A percentile compares a stretch with the other conserved stretches of the same genome.
These are phyloP conservation scores for Phytopythium mirpurense DNA, from an alignment of 352 stramenopile species.

Conservation along the genomic window DNA sequence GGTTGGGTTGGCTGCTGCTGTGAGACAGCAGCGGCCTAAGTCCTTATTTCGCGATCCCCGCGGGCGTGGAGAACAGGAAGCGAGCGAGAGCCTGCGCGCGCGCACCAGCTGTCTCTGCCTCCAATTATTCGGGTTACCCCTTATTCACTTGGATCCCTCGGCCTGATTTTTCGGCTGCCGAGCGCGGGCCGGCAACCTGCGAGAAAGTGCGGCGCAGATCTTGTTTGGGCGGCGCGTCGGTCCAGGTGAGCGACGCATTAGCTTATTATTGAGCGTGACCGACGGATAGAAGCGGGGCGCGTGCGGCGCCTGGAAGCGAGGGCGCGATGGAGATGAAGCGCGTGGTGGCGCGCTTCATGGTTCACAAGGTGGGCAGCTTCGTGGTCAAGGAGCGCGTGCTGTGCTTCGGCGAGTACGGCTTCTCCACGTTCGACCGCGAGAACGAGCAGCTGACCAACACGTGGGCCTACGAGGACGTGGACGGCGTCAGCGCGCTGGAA, in stretches of 20 bases:
- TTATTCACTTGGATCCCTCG: neutral
- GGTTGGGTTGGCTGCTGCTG: too few relatives aligned
- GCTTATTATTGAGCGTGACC: neutral
- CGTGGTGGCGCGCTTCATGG: conserved; percentile 74
- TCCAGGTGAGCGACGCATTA: neutral
- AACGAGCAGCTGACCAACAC: conserved; percentile 71
- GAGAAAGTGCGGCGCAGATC: conserved; percentile 1
- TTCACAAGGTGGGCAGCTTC: conserved; percentile 81
- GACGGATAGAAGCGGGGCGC: too few relatives aligned
- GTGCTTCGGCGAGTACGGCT: conserved; percentile 68
- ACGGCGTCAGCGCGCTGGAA: conserved; percentile 49
- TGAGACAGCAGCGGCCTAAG: too few relatives aligned
- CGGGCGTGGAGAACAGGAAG: neutral
- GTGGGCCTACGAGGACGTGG: conserved; percentile 79
- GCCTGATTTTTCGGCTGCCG: too few relatives aligned
- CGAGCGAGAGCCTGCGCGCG: neutral
- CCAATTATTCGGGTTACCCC: neutral
- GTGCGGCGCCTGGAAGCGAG: neutral
- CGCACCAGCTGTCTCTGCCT: conserved; percentile 1
- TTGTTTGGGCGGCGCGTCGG: neutral
- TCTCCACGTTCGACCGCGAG: conserved; percentile 69
- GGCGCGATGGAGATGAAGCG: conserved; percentile 45
- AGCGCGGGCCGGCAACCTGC: neutral
- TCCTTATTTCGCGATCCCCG: neutral
- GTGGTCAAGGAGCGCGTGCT: conserved; percentile 81